Percentiles rank a stretch among this genome's conserved stretches.
phyloP scores from a whole-genome alignment of 176 grass and related monocot species.

The Hyparrhenia diplandra region DNA sequence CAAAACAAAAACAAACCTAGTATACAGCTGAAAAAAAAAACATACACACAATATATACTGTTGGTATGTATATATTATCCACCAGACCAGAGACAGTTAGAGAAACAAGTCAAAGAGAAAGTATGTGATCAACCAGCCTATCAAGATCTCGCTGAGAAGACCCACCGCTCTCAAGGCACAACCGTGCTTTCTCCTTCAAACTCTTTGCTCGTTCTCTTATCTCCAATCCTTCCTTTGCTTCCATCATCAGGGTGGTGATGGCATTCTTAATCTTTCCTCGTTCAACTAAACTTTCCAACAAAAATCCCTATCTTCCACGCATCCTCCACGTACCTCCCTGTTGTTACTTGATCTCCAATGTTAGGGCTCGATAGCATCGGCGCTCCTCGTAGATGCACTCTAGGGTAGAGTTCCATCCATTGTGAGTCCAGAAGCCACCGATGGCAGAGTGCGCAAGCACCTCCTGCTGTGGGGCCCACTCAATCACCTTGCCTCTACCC shows the following conservation, averaged over 20 bases:
- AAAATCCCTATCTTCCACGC: slow-evolving; percentile 1
- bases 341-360: slow-evolving; percentile 1
- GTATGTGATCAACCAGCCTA: slow-evolving; percentile 3
- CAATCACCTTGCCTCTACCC: slow-evolving; percentile 1
- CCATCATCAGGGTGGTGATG: slow-evolving; percentile 12
- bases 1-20: too few species aligned
- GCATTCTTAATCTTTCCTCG: not conserved
- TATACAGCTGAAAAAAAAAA: too few species aligned
- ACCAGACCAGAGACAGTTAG: too few species aligned
- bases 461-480: slow-evolving; percentile 37
- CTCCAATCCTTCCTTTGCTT: not conserved
- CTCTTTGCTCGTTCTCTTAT: not conserved
- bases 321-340: not conserved
- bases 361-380: slow-evolving; percentile 15
- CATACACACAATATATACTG: too few species aligned
- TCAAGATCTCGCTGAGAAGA: not conserved
- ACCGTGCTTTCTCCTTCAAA: not conserved
- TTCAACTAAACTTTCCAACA: not conserved
- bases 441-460: slow-evolving; percentile 21
- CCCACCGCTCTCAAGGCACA: not conserved
- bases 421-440: slow-evolving; percentile 30
- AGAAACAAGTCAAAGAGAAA: too few species aligned
- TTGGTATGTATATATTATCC: too few species aligned
- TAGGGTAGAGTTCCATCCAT: slow-evolving; percentile 41
- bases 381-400: slow-evolving; percentile 26